Evolutionary conservation across 371 early-diverging fungal genomes (phyloP).

Genomic region (Lichtheimia ornata): DNA sequence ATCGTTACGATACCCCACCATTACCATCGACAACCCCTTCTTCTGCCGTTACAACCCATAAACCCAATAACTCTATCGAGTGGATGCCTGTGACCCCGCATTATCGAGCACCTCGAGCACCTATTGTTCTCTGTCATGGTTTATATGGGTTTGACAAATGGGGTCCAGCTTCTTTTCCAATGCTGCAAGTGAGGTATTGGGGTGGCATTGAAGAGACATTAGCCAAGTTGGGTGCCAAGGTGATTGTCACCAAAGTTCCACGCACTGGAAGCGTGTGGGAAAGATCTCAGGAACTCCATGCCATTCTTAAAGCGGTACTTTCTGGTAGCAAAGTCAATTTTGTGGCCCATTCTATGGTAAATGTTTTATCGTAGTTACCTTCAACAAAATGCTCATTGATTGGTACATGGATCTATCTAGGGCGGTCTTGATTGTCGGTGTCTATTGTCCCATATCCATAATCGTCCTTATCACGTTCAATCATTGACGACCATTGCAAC

Average conservation of each 20-base stretch:
- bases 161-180: constrained; percentile 76
- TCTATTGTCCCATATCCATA: constrained; percentile 75
- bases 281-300: constrained; percentile 79
- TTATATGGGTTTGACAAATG: constrained; percentile 88
- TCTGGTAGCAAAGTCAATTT: constrained; percentile 75
- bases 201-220: constrained; percentile 81
- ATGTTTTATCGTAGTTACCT: not conserved
- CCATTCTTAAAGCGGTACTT: constrained; percentile 56
- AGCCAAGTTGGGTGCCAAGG: constrained; percentile 78
- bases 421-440: constrained; percentile 91
- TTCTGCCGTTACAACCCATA: not conserved
- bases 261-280: constrained; percentile 77
- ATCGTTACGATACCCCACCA: not conserved
- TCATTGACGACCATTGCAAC: constrained; percentile 88
- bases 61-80: not conserved
- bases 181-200: constrained; percentile 91
- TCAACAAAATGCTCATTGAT: not conserved
- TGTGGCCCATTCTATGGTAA: constrained; percentile 88
- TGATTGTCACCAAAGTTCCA: constrained; percentile 81
- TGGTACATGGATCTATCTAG: constrained; percentile 23
- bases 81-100: constrained; percentile 58
- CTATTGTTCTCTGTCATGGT: constrained; percentile 91
- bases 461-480: constrained; percentile 61
- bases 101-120: constrained; percentile 77
- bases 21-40: not conserved